Evolutionary conservation across 371 early-diverging fungal species (phyloP), one percentile per base, ranked within the genome.

Genomic region (Circinella minor): DNA sequence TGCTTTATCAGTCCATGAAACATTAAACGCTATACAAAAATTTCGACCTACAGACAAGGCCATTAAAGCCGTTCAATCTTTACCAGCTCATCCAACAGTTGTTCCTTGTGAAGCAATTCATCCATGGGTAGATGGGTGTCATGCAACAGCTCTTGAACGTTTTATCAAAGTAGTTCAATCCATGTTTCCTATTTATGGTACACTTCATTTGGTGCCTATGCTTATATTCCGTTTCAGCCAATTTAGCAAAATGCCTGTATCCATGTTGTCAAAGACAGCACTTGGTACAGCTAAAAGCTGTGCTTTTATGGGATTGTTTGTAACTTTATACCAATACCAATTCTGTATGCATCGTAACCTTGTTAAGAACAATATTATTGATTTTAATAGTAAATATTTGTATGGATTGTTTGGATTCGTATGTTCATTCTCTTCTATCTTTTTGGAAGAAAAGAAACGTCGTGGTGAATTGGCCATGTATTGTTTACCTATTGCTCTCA

Each of bases 121-220:
- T 77, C 90, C 93, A 7, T 81, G 82, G 79, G 59, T 83, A 20
- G 86, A 89, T 63, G 79, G 82, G 2, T 92, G 93, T 66, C 63
- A 76, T 20, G 63, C 67, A 38, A 81, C 77, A 9, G 83, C 80
- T 20, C 27, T 85, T 8, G 84, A 85, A 59, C 77, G 83, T 55
- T 87, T 91, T 59, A 51, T 74, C 6, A 78, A 84, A 18, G 91
- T 90, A 5, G 83, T 86, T 43, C 83, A 83, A 63, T 78, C 70
- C 34, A 88, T 89, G 71, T 61, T 86, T 60, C 89, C 92, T 20
- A 89, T 93, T 10, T 92, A 93, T 67, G 87, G 89, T n/a, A 84
- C 90, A 9, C 79, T 93, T 65, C 91, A 91, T 57, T 85, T 91
- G 63, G 91, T 91, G 0, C 92, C 93, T 0, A 79, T 90, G 85